Percentiles rank a stretch among this genome's conserved stretches.
Evolutionary conservation across 768 basidiomycete genomes (phyloP).

Genomic region (Dacryopinax spathularia): DNA sequence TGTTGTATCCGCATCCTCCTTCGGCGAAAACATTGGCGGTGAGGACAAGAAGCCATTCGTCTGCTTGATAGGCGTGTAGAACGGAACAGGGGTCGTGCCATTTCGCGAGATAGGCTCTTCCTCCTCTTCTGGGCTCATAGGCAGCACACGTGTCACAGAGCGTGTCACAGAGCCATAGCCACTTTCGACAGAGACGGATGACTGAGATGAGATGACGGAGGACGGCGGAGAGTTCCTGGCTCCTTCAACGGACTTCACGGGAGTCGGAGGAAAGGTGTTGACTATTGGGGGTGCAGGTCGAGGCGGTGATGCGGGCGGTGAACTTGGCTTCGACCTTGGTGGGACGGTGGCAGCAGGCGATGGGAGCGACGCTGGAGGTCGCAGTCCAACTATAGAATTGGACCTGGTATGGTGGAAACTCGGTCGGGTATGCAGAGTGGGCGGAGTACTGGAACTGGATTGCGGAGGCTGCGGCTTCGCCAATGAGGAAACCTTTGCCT

Average conservation of each 20-base stretch:
- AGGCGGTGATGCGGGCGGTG: neutral
- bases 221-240: neutral
- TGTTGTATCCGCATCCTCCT: neutral
- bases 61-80: neutral
- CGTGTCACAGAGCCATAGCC: neutral
- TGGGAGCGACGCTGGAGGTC: neutral
- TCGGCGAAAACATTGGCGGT: neutral
- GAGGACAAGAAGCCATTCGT: neutral
- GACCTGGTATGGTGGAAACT: too few relatives aligned
- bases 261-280: neutral
- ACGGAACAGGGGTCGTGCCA: neutral
- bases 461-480: neutral
- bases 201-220: neutral
- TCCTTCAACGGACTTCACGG: neutral
- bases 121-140: neutral
- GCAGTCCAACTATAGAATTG: neutral
- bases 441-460: neutral
- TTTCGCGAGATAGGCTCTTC: neutral
- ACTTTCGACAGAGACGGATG: neutral
- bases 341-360: neutral
- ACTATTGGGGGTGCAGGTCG: neutral
- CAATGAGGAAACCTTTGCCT: neutral
- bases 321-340: neutral
- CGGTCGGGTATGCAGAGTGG: neutral
- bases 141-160: neutral